phyloP scores from a whole-genome alignment of 495 filamentous ascomycete genomes.

The Penicillium simplicissimum region DNA sequence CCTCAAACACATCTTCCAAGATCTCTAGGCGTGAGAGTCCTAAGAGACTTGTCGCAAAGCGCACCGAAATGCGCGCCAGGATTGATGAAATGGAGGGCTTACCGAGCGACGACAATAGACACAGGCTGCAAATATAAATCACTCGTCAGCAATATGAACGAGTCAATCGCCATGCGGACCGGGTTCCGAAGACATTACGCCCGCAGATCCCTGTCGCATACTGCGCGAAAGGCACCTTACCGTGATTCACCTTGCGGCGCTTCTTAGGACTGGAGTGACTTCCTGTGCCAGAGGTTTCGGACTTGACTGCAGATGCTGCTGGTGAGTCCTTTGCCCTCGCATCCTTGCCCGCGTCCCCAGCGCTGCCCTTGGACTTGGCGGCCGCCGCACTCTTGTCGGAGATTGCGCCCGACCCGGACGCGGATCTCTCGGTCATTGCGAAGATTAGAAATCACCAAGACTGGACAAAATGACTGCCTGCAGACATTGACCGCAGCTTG shows the following conservation, averaged over 20 bases:
- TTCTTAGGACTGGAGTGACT: conserved; percentile 75
- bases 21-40: neutral
- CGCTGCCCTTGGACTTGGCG: conserved; percentile 26
- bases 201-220: conserved; percentile 33
- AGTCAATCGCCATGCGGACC: conserved; percentile 29
- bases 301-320: conserved; percentile 37
- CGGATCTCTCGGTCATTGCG: conserved; percentile 42
- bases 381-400: conserved; percentile 25
- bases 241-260: conserved; percentile 99
- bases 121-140: conserved; percentile 67
- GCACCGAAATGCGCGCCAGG: neutral
- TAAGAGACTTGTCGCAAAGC: conserved; percentile 9
- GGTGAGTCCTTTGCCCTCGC: conserved; percentile 36
- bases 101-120: conserved; percentile 99
- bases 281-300: conserved; percentile 38
- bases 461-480: conserved; percentile 35
- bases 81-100: conserved; percentile 47
- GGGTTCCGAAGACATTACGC: conserved; percentile 30
- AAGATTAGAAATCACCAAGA: conserved; percentile 19
- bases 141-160: conserved; percentile 34
- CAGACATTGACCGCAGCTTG: conserved; percentile 28
- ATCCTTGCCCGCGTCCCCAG: conserved; percentile 29
- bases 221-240: conserved; percentile 55
- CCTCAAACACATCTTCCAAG: neutral
- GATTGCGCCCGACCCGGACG: conserved; percentile 27